These are phyloP conservation scores for Xylaria sp. DNA, from an alignment of 2,329 filamentous ascomycete genomes.

Conservation along the genomic window DNA sequence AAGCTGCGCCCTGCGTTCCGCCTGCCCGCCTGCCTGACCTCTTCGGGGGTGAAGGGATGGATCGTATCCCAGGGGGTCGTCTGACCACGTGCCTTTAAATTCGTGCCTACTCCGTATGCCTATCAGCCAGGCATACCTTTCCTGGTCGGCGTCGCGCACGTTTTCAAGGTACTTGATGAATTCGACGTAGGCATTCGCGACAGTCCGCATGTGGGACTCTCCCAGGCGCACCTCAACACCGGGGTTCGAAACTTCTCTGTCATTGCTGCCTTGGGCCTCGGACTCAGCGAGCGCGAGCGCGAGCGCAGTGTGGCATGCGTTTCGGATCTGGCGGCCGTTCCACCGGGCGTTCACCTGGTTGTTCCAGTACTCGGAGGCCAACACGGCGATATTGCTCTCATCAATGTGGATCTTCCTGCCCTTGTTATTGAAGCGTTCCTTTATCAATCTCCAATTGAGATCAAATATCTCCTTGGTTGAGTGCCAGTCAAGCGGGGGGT, in stretches of 20 bases:
- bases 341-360: constrained; percentile 10
- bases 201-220: constrained; percentile 22
- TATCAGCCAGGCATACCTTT: too few relatives aligned
- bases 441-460: constrained; percentile 18
- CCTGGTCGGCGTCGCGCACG: too few relatives aligned
- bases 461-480: constrained; percentile 20
- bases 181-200: constrained; percentile 25
- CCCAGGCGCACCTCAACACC: constrained; percentile 18
- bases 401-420: constrained; percentile 7
- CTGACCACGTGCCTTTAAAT: too few relatives aligned
- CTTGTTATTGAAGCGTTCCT: constrained; percentile 10
- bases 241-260: constrained; percentile 4
- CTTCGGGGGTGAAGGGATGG: too few relatives aligned
- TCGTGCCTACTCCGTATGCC: too few relatives aligned
- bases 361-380: constrained; percentile 15
- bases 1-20: too few relatives aligned
- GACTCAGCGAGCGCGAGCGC: constrained; percentile 28
- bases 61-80: too few relatives aligned
- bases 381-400: constrained; percentile 9
- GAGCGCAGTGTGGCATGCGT: constrained; percentile 28
- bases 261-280: constrained; percentile 25
- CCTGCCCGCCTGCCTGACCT: too few relatives aligned
- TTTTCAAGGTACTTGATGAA: constrained; percentile 29
- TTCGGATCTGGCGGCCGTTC: constrained; percentile 34
- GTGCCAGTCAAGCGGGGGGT: constrained; percentile 27